Evolutionary conservation across 2,329 filamentous ascomycete species (phyloP).

Genomic region (Penicillium griseofulvum): DNA sequence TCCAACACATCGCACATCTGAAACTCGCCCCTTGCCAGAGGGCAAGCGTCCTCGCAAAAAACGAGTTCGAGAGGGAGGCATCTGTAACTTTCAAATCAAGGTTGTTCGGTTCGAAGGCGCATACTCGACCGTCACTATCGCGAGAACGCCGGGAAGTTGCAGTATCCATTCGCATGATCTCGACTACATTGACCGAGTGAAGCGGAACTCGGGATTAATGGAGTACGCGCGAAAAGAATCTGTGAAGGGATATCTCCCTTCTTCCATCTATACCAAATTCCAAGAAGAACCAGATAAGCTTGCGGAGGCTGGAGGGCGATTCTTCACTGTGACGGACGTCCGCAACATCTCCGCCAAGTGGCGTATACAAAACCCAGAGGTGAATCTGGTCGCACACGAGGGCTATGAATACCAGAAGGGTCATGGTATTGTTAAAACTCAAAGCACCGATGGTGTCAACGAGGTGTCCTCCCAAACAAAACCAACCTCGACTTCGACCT

Average conservation of each 20-base stretch:
- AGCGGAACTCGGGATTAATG: slow-evolving; percentile 50
- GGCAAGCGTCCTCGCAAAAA: slow-evolving; percentile 48
- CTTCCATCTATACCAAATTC: slow-evolving; percentile 50
- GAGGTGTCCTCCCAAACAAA: slow-evolving; percentile 10
- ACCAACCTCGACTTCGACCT: slow-evolving; percentile 9
- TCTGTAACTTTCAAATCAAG: slow-evolving; percentile 50
- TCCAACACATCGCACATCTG: slow-evolving; percentile 39
- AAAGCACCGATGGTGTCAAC: slow-evolving; percentile 15
- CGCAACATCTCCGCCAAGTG: slow-evolving; percentile 50
- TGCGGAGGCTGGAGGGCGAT: slow-evolving; percentile 45
- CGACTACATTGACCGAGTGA: slow-evolving; percentile 48
- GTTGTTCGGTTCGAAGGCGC: slow-evolving; percentile 46
- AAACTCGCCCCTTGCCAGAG: slow-evolving; percentile 43
- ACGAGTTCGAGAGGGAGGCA: slow-evolving; percentile 45
- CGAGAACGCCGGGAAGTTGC: slow-evolving; percentile 42
- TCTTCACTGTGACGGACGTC: slow-evolving; percentile 48
- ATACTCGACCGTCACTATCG: slow-evolving; percentile 44
- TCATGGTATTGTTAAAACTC: slow-evolving; percentile 41
- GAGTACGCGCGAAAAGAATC: slow-evolving; percentile 47
- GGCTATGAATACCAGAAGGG: slow-evolving; percentile 47
- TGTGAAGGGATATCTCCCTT: slow-evolving; percentile 48
- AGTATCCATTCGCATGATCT: slow-evolving; percentile 46
- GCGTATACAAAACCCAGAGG: slow-evolving; percentile 46
- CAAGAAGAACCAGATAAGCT: slow-evolving; percentile 47
- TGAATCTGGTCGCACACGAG: slow-evolving; percentile 44